Evolutionary conservation across 345 rosid species (phyloP), one percentile per base, ranked within the genome.

Genomic region (Clausena lansium): DNA sequence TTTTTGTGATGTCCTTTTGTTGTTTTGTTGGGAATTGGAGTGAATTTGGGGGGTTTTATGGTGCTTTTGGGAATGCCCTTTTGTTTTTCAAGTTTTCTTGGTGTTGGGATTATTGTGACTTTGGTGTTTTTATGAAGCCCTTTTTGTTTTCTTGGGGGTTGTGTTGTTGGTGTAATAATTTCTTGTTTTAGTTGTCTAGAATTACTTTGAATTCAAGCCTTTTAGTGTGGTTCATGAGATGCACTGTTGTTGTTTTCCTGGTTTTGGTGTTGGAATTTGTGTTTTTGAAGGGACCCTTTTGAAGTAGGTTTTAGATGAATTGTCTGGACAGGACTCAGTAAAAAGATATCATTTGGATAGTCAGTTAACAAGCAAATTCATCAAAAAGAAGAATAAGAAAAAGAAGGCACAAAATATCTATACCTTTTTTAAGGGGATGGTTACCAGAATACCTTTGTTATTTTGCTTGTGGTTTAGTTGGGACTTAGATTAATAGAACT

Each of bases 91-190:
- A 9, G 41, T 70, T 27, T 64, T 15, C n/a, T 38, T 63, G 67
- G 30, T 24, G 27, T 71, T 38, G 69, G 17, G 58, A 52, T 65
- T 81, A 57, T 67, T 67, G 36, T 61, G 58, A 63, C 17, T 72
- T 80, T 64, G 67, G 25, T 9, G 50, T 25, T 74, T 67, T 24
- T 55, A 27, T 55, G 25, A 55, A 28, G 33, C 52, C 33, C 55
- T 5, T 20, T 39, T 39, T 45, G 2, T n/a, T 71, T 33, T 79
- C 75, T 74, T 36, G 19, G 54, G 71, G 67, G 35, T 79, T 76
- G 67, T 52, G 60, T 73, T 68, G 75, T 78, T 75, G 52, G 41
- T 35, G 19, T 32, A 74, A 73, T 80, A 36, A 59, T 27, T 27
- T n/a, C 68, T 50, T 38, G 11, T 69, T 28, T 45, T 27, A 9